Conservation (phyloP, 345 rosid species). For the Citrus cavaleriei region DNA sequence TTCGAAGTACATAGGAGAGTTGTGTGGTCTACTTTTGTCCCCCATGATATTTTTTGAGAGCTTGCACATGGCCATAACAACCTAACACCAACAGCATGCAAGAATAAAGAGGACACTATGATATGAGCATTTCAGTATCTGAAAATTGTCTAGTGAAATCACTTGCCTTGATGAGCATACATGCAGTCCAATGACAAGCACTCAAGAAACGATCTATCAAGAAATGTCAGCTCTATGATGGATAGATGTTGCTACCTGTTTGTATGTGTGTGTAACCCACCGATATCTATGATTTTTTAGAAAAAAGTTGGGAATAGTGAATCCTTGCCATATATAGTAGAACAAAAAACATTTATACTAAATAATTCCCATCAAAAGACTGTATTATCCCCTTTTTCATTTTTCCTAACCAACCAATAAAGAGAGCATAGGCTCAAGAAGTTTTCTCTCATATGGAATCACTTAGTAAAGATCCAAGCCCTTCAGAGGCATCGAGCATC, state of each 20-base stretch:
- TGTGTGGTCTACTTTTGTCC: slow-evolving; percentile 34
- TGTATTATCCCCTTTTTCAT: background rate
- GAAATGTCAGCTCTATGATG: background rate
- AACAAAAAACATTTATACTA: slow-evolving; percentile 17
- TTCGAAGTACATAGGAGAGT: slow-evolving; percentile 22
- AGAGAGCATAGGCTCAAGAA: background rate
- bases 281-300: background rate
- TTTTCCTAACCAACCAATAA: slow-evolving; percentile 8
- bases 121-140: background rate
- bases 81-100: background rate
- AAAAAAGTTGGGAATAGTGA: slow-evolving; percentile 7
- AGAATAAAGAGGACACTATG: background rate
- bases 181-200: background rate
- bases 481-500: slow-evolving; percentile 28
- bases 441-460: slow-evolving; percentile 34
- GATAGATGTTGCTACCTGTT: slow-evolving; percentile 2
- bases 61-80: slow-evolving; percentile 11
- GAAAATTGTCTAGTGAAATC: background rate
- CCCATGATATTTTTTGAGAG: slow-evolving; percentile 24
- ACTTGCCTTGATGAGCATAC: background rate
- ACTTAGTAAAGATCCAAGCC: slow-evolving; percentile 20
- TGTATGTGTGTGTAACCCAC: slow-evolving; percentile 18
- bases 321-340: slow-evolving; percentile 28
- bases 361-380: slow-evolving; percentile 18
- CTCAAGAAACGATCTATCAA: background rate